Base-by-base conservation (phyloP, 352 stramenopile genomes). In the Phytophthora megakarya region DNA sequence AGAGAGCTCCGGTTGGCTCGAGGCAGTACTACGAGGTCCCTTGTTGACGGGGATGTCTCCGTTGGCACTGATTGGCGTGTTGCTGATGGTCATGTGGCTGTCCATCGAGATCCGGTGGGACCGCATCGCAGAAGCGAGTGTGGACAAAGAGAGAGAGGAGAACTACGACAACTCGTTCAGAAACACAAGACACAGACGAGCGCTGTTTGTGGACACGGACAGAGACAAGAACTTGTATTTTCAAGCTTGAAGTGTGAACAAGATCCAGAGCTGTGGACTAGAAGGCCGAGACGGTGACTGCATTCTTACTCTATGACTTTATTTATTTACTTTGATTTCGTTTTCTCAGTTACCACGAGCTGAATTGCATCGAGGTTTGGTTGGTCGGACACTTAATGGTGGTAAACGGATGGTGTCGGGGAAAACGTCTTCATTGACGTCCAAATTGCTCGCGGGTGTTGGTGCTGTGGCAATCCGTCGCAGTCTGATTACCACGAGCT, bases 51-150 rank as follows among this genome's bases (percentile, higher is more conserved):
- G 45, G 0, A 70, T 83, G 43, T 72, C 70, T 11, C 58, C 79
- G 1, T 23, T 70, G 15, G 69, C 48, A 3, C 46, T 87, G 1
- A 51, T 81, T 13, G 49, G 55, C 3, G 48, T 80, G 33, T 51
- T 87, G n/a, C 26, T 86, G 9, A 65, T 69, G 13, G 61, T 62
- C 26, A 83, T 83, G 75, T 74, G 53, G 51, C 47, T 78, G 5
- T 73, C 75, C 6, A 72, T 86, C 25, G 40, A 71, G 37, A 74
- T 84, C 25, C 77, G 65, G 11, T 88, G 81, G 76, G 59, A 81
- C 52, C 56, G 64, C 26, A 56, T 80, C 32, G 73, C 69, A 11
- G 33, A 64, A 21, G 61, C 45, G 13, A 61, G 23, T 12, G 61
- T 62, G n/a, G 26, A 47, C 21, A 43, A 58, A 13, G 64, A 71